phyloP scores from a whole-genome alignment of 2,329 filamentous ascomycete species.

The Aaosphaeria arxii region DNA sequence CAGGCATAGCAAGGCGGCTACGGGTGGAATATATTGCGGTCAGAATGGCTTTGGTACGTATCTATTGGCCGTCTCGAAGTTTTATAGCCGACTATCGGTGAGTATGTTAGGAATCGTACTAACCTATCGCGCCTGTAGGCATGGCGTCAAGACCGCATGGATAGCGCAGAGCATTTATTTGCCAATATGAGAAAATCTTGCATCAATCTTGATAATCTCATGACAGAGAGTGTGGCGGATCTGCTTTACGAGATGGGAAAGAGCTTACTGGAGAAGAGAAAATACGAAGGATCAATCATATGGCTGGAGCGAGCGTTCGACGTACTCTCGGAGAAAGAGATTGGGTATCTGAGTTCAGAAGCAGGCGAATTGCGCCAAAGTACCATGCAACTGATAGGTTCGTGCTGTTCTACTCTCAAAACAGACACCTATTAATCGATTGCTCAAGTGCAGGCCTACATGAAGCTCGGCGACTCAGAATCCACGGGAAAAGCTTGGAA shows the following conservation, averaged over 20 bases:
- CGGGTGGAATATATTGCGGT: constrained; percentile 64
- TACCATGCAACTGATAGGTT: constrained; percentile 57
- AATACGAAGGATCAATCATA: constrained; percentile 56
- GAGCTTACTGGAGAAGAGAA: constrained; percentile 50
- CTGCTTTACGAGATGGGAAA: constrained; percentile 71
- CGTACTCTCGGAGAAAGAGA: constrained; percentile 54
- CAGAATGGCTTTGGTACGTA: constrained; percentile 61
- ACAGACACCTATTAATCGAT: neutral
- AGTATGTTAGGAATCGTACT: no score
- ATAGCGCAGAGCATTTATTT: constrained; percentile 78
- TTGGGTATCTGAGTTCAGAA: constrained; percentile 57
- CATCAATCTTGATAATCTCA: constrained; percentile 44
- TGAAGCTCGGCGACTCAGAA: constrained; percentile 48
- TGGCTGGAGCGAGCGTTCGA: constrained; percentile 73
- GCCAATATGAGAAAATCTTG: constrained; percentile 49
- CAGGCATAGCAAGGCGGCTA: constrained; percentile 37
- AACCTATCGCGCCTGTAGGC: constrained; percentile 48
- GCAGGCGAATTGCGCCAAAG: constrained; percentile 63
- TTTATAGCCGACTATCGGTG: no score
- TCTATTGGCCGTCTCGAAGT: no score
- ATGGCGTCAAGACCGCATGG: constrained; percentile 69
- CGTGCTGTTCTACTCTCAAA: neutral
- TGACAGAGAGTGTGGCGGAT: constrained; percentile 63
- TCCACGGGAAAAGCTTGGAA: constrained; percentile 52
- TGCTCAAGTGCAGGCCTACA: constrained; percentile 52